A percentile compares a stretch with the other conserved stretches of the same genome.
These are phyloP conservation scores for Penicillium nucicola DNA, from an alignment of 495 filamentous ascomycete genomes.

Conservation along the genomic window DNA sequence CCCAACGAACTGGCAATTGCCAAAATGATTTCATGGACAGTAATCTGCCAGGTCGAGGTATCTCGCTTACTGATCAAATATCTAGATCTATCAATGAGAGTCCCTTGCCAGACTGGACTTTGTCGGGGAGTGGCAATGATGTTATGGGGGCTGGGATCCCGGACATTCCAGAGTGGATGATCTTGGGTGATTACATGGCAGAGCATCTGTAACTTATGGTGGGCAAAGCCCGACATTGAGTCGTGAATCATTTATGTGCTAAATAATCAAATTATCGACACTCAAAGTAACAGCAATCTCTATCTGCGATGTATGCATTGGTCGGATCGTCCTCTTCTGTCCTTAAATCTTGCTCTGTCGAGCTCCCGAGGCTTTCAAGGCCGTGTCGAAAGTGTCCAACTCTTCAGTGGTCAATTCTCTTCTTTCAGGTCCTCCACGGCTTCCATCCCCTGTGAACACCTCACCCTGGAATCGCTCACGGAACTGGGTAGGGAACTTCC, in stretches of 20 bases:
- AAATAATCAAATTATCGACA: neutral
- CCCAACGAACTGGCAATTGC: neutral
- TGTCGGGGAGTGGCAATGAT: constrained; percentile 5
- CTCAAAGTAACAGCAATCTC: neutral
- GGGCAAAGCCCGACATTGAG: too few relatives aligned
- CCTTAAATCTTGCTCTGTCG: constrained; percentile 26
- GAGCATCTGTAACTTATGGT: constrained; percentile 15
- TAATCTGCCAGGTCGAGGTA: neutral
- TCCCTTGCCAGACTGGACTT: constrained; percentile 17
- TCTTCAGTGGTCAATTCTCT: constrained; percentile 27
- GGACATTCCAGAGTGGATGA: constrained; percentile 32
- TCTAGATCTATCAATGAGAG: neutral
- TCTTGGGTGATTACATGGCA: constrained; percentile 23
- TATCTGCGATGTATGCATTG: neutral
- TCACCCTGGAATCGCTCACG: constrained; percentile 20
- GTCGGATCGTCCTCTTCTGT: neutral
- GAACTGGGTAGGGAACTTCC: constrained; percentile 32
- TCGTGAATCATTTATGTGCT: too few relatives aligned
- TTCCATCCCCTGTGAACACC: constrained; percentile 30
- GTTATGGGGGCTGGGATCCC: constrained; percentile 13
- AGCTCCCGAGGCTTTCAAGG: constrained; percentile 13
- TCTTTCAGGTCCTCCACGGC: constrained; percentile 28
- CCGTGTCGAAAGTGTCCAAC: constrained; percentile 10
- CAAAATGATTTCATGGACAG: neutral
- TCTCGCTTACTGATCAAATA: neutral